Evolutionary conservation across 345 rosid species (phyloP), one percentile per base, ranked within the genome.

Genomic region (Leavenworthia alabamica): DNA sequence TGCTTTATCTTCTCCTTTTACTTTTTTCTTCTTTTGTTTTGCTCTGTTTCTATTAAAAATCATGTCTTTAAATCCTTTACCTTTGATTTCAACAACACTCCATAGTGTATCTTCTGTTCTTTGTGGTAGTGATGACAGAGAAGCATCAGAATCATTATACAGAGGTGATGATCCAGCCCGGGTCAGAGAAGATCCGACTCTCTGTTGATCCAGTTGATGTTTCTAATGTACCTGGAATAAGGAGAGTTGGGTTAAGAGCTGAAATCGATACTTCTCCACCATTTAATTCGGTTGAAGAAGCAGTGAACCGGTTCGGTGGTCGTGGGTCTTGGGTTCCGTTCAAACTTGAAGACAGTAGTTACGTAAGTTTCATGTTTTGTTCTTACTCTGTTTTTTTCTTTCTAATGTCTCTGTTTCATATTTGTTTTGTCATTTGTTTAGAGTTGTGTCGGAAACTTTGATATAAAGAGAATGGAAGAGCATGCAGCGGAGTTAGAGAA

Each of bases 261-360:
- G 98, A 88, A 77, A 88, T 92, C 11, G 98, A 92, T 19, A 92
- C 98, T 11, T 89, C 96, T 35, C 93, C 85, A 2, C 99, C 97
- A 0, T 93, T 89, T 39, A 94, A 86, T 6, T 93, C 99, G 0
- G 96, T 93, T 52, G 83, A 86, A 71, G 99, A 93, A 73, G 99
- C 97, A 0, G 96, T 92, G 58, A 82, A 83, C 17, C 84, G 86
- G 19, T 93, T 93, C 49, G 96, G 96, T 33, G 95, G 94, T 44
- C 83, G 83, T 66, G 94, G 90, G 8, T 72, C 85, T 12, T 86
- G 97, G 97, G 69, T 80, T 56, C 91, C 90, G 12, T 80, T 78
- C 43, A 80, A 78, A 71, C 72, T 86, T 35, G 79, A 77, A 13
- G 81, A 79, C 15, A 58, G 22, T 19, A 58, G 22, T 19, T 75